phyloP scores from a whole-genome alignment of 345 rosid species.

The Ceriops decandra region DNA sequence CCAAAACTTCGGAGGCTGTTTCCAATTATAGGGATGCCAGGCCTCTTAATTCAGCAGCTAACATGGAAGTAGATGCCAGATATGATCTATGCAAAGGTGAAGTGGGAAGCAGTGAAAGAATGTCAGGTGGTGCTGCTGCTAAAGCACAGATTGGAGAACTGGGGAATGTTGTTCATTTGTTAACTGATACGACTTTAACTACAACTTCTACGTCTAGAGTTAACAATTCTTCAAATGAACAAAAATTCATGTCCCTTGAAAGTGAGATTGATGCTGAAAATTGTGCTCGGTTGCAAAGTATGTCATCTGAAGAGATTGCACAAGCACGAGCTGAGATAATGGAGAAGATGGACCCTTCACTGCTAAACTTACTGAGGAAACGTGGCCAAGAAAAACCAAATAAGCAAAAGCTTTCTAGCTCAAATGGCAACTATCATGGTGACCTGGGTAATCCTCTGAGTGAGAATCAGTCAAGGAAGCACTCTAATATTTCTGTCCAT shows the following conservation, averaged over 20 bases:
- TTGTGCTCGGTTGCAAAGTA: slow-evolving; percentile 48
- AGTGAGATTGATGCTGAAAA: slow-evolving; percentile 82
- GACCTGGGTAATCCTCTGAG: slow-evolving; percentile 5
- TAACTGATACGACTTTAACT: slow-evolving; percentile 8
- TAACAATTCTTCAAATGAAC: slow-evolving; percentile 29
- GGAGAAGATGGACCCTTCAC: slow-evolving; percentile 71
- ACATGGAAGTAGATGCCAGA: slow-evolving; percentile 23
- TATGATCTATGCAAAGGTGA: slow-evolving; percentile 10
- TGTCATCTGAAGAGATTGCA: slow-evolving; percentile 74
- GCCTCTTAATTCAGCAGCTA: slow-evolving; percentile 9
- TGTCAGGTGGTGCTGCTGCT: slow-evolving; percentile 17
- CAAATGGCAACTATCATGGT: slow-evolving; percentile 19
- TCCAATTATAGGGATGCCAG: slow-evolving; percentile 15
- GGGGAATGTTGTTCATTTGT: slow-evolving; percentile 15
- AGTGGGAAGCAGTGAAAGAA: slow-evolving; percentile 19
- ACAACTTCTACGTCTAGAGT: slow-evolving; percentile 28
- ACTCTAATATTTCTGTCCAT: slow-evolving; percentile 29
- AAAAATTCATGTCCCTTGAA: slow-evolving; percentile 44
- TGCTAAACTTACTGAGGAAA: slow-evolving; percentile 57
- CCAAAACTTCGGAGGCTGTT: slow-evolving; percentile 13
- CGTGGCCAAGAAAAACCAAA: slow-evolving; percentile 57
- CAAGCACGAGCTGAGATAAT: slow-evolving; percentile 77
- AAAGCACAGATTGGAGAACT: slow-evolving; percentile 6
- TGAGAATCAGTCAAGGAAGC: slow-evolving; percentile 26
- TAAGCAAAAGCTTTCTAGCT: slow-evolving; percentile 36